Conservation (phyloP, 306 rosid species). For the Quillaja saponaria region DNA sequence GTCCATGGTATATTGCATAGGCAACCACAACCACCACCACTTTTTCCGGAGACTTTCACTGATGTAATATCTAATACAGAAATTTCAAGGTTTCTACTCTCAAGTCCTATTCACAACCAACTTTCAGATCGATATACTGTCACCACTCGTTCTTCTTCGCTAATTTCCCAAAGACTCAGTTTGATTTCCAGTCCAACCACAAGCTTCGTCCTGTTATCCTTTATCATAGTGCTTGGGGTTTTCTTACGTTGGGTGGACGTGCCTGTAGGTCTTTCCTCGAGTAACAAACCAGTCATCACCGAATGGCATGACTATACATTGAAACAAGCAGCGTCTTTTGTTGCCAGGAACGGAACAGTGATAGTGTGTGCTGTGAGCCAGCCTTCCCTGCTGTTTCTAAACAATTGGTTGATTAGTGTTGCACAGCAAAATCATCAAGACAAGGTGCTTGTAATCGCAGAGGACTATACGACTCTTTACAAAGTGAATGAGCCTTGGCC, state of each 20-base stretch:
- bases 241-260: constrained; percentile 63
- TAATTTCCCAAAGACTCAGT: constrained; percentile 50
- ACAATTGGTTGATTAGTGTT: constrained; percentile 89
- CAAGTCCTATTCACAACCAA: constrained; percentile 56
- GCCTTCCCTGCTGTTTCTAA: constrained; percentile 85
- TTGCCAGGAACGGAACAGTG: constrained; percentile 76
- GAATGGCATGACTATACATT: constrained; percentile 78
- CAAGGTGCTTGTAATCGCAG: constrained; percentile 93
- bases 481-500: constrained; percentile 87
- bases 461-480: constrained; percentile 77
- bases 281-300: constrained; percentile 36
- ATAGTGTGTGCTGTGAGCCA: constrained; percentile 92
- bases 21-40: too few species aligned
- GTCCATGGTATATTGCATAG: too few species aligned
- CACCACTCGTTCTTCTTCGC: constrained; percentile 57
- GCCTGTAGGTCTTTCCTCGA: constrained; percentile 52
- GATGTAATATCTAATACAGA: too few species aligned
- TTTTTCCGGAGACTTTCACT: too few species aligned
- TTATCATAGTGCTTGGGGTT: constrained; percentile 63
- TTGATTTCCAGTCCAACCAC: constrained; percentile 53
- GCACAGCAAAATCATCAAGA: constrained; percentile 73
- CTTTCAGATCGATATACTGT: constrained; percentile 44
- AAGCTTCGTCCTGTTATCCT: constrained; percentile 52
- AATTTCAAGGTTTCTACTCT: constrained; percentile 76
- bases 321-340: constrained; percentile 71